Evolutionary conservation across 2,329 filamentous ascomycete genomes (phyloP).

Genomic region (Cordyceps pruinosa): DNA sequence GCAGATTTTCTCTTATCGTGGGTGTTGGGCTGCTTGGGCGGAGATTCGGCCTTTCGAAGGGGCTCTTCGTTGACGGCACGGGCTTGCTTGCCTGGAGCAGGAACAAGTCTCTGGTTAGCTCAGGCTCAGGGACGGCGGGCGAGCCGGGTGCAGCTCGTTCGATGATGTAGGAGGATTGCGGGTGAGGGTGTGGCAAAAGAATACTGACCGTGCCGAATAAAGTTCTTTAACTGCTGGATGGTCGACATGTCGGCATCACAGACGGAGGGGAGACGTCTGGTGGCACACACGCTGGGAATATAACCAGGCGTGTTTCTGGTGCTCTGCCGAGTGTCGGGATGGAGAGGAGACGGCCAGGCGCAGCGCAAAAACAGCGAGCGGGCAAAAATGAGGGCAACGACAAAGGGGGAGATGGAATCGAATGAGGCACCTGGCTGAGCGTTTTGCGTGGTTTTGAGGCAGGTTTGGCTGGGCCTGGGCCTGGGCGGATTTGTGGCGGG

Average conservation of each 20-base stretch:
- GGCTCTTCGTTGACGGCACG: slow-evolving; percentile 50
- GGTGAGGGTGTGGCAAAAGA: not conserved
- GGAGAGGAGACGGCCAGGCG: not conserved
- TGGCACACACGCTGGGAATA: not conserved
- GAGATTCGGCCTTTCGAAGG: slow-evolving; percentile 45
- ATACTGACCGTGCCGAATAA: slow-evolving; percentile 78
- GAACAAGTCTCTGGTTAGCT: slow-evolving; percentile 4
- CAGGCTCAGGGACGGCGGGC: not conserved
- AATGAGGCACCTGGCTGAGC: not conserved
- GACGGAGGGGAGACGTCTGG: slow-evolving; percentile 3
- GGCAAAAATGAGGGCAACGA: not conserved
- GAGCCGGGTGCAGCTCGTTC: not conserved
- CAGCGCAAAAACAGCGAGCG: not conserved
- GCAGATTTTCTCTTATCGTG: slow-evolving; percentile 44
- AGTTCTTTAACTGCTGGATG: slow-evolving; percentile 96
- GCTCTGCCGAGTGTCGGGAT: not conserved
- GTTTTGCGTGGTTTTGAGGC: slow-evolving; percentile 10
- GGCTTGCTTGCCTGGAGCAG: slow-evolving; percentile 70
- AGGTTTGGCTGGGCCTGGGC: slow-evolving; percentile 4
- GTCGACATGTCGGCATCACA: slow-evolving; percentile 45
- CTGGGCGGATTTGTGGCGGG: slow-evolving; percentile 10
- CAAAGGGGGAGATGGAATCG: not conserved
- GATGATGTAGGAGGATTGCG: not conserved
- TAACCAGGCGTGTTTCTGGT: not conserved
- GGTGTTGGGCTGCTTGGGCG: slow-evolving; percentile 48